Conservation (phyloP, 2,329 filamentous ascomycete genomes). For the Tolypocladium ovalisporum region DNA sequence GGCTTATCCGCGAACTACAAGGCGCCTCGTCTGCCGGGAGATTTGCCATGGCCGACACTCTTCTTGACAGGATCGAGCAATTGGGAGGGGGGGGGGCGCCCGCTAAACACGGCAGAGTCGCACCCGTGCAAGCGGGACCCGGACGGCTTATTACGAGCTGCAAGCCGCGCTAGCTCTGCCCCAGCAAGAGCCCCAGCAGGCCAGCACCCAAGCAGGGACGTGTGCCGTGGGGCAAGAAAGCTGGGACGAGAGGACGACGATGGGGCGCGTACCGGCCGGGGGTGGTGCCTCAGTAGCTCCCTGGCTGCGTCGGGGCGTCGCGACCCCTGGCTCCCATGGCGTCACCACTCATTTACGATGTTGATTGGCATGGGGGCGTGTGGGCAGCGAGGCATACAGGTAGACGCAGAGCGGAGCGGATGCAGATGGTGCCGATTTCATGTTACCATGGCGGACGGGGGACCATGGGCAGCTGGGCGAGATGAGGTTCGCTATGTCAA, state of each 20-base stretch:
- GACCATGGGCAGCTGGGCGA: background rate
- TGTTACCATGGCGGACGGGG: no score
- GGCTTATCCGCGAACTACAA: background rate
- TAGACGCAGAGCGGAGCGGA: background rate
- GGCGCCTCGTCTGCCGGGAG: background rate
- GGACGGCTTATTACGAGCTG: background rate
- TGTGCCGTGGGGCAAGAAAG: background rate
- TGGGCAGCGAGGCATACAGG: no score
- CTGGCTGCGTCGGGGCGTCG: background rate
- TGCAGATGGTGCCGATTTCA: background rate
- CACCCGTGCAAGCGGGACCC: background rate
- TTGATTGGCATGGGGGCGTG: background rate
- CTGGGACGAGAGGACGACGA: background rate
- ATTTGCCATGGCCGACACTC: background rate
- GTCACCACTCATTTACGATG: constrained; percentile 6
- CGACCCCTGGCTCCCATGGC: constrained; percentile 11
- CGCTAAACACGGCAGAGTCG: background rate
- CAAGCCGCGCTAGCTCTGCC: background rate
- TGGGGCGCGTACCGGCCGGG: background rate
- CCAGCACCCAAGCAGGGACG: no score
- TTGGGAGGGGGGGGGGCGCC: no score
- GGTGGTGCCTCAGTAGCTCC: background rate
- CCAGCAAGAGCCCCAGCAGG: background rate
- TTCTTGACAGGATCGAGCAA: background rate
- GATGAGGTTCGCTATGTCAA: background rate